Evolutionary conservation across 257 asterid genomes (phyloP).

Genomic region (Petunia secreta): DNA sequence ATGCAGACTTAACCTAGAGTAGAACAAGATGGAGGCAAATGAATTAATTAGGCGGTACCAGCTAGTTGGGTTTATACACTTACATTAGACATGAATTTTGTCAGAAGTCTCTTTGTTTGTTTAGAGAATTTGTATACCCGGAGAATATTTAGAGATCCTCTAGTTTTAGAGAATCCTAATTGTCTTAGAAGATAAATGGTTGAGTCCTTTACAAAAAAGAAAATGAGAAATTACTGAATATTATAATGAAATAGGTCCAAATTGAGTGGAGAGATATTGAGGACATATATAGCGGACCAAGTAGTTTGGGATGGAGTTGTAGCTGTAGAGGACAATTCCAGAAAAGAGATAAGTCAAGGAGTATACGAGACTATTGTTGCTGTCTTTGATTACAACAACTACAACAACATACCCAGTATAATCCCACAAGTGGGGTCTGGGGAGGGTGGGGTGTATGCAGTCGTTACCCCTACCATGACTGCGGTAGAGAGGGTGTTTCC

Average conservation of each 20-base stretch:
- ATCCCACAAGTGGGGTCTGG: too few species aligned
- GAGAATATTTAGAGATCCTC: background rate
- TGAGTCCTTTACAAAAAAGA: background rate
- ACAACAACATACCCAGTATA: too few species aligned
- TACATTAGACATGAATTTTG: background rate
- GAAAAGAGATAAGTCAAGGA: background rate
- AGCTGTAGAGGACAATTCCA: conserved; percentile 3
- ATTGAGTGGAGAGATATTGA: background rate
- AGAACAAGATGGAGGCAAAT: background rate
- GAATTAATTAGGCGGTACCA: background rate
- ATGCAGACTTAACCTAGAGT: background rate
- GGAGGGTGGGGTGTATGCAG: too few species aligned
- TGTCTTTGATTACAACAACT: too few species aligned
- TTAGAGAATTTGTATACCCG: background rate
- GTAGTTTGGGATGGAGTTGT: background rate
- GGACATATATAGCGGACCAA: conserved; percentile 13
- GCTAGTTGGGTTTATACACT: background rate
- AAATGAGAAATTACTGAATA: conserved; percentile 7
- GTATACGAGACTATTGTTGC: background rate
- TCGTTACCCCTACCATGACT: too few species aligned
- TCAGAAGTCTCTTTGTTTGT: conserved; percentile 6
- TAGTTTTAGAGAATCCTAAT: background rate
- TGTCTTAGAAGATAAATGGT: background rate
- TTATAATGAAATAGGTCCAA: conserved; percentile 18
- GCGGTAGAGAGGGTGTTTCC: too few species aligned